Base-by-base conservation (phyloP, 1,284 basidiomycete species). In the Neolentinus lepideus region DNA sequence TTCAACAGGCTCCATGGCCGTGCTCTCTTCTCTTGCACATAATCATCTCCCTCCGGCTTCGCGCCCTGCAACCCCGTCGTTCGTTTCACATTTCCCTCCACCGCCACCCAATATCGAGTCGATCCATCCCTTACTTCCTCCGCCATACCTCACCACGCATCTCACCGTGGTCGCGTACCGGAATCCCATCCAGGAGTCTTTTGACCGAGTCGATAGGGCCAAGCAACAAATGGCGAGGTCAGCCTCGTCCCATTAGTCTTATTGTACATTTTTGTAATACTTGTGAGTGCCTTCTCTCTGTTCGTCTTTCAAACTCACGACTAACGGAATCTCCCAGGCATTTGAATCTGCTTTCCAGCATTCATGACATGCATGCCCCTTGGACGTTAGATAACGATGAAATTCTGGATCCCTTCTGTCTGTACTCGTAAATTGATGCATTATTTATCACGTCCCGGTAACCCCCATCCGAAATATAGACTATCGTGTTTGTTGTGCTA, bases 111-210 rank as follows among this genome's bases (percentile, higher is more conserved):
- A 77, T 51, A 67, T 80, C 24, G 84, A 87, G 63, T 71, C 68
- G 26, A 77, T 84, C 9, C 88, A 90, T 62, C 79, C 84, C 1
- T 70, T 88, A 21, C 71, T 90, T 12, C 88, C 88, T 0, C 76
- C 79, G 9, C 86, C 86, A 46, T 88, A 88, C 64, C 66, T 86
- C 58, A 78, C 73, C 59, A 78, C 83, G 54, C 88, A 90, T 59
- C 71, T 88, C 64, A 85, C 84, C 21, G 77, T 86, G 52, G 70
- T 88, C 27, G 71, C 76, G 25, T 76, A 81, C 66, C 76, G 83
- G 52, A 81, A 78, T 54, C 85, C 88, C 21, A 71, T 90, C 53
- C 74, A 78, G 61, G 87, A 88, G 64, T 81, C 84, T 24, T 84
- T 83, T 63, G 85, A 87, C 57, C 77, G 85, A 54, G 82, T 88